A percentile compares a stretch with the other conserved stretches of the same genome.
phyloP scores from a whole-genome alignment of 768 basidiomycete species.

The Phylloporus rhodoxanthus region DNA sequence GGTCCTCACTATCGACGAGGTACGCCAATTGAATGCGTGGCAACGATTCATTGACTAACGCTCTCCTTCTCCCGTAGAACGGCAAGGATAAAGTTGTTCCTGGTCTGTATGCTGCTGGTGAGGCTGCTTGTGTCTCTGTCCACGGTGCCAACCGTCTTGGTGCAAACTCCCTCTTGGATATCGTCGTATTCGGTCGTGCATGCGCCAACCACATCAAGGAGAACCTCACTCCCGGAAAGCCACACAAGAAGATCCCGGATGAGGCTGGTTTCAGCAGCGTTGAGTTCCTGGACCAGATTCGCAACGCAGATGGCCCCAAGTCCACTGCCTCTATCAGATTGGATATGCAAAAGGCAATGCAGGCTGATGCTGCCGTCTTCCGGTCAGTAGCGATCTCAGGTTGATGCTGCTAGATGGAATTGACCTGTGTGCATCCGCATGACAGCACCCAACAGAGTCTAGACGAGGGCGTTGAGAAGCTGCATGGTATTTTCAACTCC shows the following conservation, averaged over 20 bases:
- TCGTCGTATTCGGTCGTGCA: conserved; percentile 99
- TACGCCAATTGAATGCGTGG: conserved; percentile 14
- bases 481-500: conserved; percentile 80
- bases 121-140: conserved; percentile 97
- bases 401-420: not conserved
- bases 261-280: conserved; percentile 82
- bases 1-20: conserved; percentile 79
- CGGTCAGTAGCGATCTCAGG: conserved; percentile 39
- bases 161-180: conserved; percentile 97
- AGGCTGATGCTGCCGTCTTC: conserved; percentile 96
- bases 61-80: conserved; percentile 32
- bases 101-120: conserved; percentile 96
- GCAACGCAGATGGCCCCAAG: conserved; percentile 74
- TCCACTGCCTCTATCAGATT: conserved; percentile 87
- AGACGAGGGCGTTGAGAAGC: conserved; percentile 88
- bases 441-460: conserved; percentile 77
- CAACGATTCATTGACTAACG: not conserved
- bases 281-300: conserved; percentile 84
- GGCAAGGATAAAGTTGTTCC: conserved; percentile 94
- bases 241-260: conserved; percentile 83
- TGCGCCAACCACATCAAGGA: conserved; percentile 97
- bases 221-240: conserved; percentile 80
- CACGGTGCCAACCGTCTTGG: conserved; percentile 99
- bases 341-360: conserved; percentile 99
- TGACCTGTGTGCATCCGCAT: not conserved